Base-by-base conservation (phyloP, 768 basidiomycete genomes). In the Suillus placidus region DNA sequence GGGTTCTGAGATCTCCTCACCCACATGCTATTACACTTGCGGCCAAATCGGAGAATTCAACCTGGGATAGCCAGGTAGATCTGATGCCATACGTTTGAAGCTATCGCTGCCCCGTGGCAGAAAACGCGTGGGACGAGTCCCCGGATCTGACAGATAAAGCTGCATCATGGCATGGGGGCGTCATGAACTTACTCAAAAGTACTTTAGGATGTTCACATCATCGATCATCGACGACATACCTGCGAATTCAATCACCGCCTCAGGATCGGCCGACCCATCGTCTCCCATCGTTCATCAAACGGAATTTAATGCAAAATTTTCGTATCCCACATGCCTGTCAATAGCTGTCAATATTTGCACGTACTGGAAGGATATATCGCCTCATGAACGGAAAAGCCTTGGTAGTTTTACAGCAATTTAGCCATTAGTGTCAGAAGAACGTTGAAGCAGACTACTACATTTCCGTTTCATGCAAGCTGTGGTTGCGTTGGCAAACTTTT, bases 161-260 rank as follows among this genome's bases (percentile, higher is more conserved):
- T 63, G 49, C 62, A 63, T 63, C 52, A 63, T 63, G 62, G 52
- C 62, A n/a, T 62, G 43, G 32, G 61, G 34, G 61, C 61, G 49
- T 51, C 45, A 47, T 62, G 54, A 3, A 63, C n/a, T 63, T 56
- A 63, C 62, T 63, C 35, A 49, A 57, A 57, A 26, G 37, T 57
- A 23, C 56, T 57, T 35, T 16, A 38, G 37, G 23, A 57, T 9
- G 56, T 57, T 58, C 57, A 58, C 57, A 58, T 63, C 54, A 63
- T 63, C 37, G 35, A 63, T 60, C 38, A 60, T 42, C 58, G 58
- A 60, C 38, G 38, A 42, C 58, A 42, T 42, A 60, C 58, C 58
- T 60, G 54, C 47, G 64, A 63, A 42, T 65, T 65, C 45, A 60
- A 63, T 65, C 64, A 62, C 42, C 23, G 37, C 35, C 43, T 64